Base-by-base conservation (phyloP, 2,329 filamentous ascomycete species). In the Escovopsis sp. region DNA sequence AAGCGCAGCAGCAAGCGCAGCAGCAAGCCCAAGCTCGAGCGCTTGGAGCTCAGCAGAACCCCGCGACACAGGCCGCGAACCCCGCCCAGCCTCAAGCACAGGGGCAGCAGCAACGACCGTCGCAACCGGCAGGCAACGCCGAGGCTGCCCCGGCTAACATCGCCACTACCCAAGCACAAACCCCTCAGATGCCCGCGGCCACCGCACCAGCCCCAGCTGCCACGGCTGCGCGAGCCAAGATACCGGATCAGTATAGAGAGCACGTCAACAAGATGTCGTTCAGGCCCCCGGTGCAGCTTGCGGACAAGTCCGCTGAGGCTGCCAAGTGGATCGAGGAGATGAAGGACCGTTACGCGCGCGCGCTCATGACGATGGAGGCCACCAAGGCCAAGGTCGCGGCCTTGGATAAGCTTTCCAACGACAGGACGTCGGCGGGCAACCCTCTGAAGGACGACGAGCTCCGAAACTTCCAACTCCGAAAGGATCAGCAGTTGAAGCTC, bases 251-350 rank as follows among this genome's bases (percentile, higher is more conserved):
- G 23, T 64, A 75, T 33, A 48, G 69, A 43, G 57, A 65, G 5
- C 69, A 72, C 45, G 58, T 74, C 18, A 66, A 59, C 12, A 62
- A 65, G 43, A 67, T 75, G 50, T 62, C 60, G 3, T 75, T 69
- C 49, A 58, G 61, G 12, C 56, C 66, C 2, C 69, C 69, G 1
- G 50, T 62, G 1, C 55, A 60, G n/a, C 42, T 72, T 0, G 52
- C 57, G 0, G 64, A 68, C 12, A 68, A 67, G 45, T 52, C 58
- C 12, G 58, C 61, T 0, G 63, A 69, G n/a, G 59, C 63, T 4
- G 60, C 62, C 2, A 70, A 70, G 47, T 75, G 69, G 68, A 53
- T 68, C 2, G 59, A 65, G 7, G 66, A 72, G 2, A 58, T 66
- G 30, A 72, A 66, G 49, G 56, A 61, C 0, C 64, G 62, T 42